Evolutionary conservation across 352 stramenopile species (phyloP).

Genomic region (Phytophthora palmivora): DNA sequence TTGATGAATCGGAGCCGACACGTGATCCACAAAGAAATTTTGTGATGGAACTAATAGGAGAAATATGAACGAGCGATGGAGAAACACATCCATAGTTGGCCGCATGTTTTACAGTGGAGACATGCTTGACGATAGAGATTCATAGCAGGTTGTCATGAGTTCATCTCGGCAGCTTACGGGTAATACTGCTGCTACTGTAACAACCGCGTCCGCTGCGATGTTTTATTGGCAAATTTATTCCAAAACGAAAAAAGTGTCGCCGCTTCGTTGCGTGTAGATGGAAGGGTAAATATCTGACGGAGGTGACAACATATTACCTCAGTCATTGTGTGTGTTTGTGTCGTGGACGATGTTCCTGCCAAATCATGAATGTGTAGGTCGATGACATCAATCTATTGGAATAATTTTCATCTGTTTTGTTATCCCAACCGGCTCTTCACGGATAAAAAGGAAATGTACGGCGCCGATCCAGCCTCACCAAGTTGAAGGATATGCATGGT

Average conservation of each 20-base stretch:
- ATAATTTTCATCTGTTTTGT: constrained; percentile 16
- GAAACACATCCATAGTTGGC: too few species aligned
- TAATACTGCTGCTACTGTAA: too few species aligned
- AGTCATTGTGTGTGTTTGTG: constrained; percentile 8
- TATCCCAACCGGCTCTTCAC: constrained; percentile 11
- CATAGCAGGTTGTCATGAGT: too few species aligned
- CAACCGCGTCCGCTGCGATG: too few species aligned
- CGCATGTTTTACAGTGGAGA: too few species aligned
- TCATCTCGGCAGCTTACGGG: too few species aligned
- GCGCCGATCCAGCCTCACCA: neutral
- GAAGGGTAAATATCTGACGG: constrained; percentile 6
- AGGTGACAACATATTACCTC: constrained; percentile 9
- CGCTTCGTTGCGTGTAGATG: constrained; percentile 15
- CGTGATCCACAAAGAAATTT: constrained; percentile 2
- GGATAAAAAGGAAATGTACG: constrained; percentile 8
- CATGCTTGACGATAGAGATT: too few species aligned
- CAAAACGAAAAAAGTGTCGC: too few species aligned
- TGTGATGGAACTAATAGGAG: constrained; percentile 5
- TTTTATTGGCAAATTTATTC: too few species aligned
- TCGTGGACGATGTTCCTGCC: neutral
- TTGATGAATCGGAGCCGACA: neutral
- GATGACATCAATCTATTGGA: constrained; percentile 16
- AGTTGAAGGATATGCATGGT: constrained; percentile 1
- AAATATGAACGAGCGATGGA: neutral
- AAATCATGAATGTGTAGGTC: constrained; percentile 1